These are phyloP conservation scores for Ceratocystis albifundus DNA, from an alignment of 2,329 filamentous ascomycete species.

Conservation along the genomic window DNA sequence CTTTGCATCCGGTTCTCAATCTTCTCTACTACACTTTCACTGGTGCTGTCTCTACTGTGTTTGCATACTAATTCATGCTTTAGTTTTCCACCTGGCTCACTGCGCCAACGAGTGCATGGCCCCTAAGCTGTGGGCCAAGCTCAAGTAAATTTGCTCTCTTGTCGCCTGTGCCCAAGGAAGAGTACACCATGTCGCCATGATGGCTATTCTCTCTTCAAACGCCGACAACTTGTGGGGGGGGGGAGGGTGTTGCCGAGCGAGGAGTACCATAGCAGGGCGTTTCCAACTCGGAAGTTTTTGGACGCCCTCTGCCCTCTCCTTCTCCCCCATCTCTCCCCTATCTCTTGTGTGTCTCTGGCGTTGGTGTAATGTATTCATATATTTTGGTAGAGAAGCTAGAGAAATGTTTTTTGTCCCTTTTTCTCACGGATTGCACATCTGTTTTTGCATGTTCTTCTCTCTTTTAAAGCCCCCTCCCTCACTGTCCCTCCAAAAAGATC, in stretches of 20 bases:
- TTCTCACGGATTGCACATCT: neutral
- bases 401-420: slow-evolving; percentile 17
- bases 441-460: slow-evolving; percentile 17
- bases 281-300: neutral
- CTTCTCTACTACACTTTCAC: neutral
- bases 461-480: slow-evolving; percentile 2
- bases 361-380: slow-evolving; percentile 23
- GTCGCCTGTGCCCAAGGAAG: slow-evolving; percentile 3
- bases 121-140: slow-evolving; percentile 83
- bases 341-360: neutral
- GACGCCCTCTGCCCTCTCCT: neutral
- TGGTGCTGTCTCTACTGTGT: slow-evolving; percentile 11
- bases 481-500: no score
- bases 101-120: slow-evolving; percentile 88
- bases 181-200: slow-evolving; percentile 14
- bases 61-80: slow-evolving; percentile 15
- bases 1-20: neutral
- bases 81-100: slow-evolving; percentile 98
- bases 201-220: slow-evolving; percentile 13
- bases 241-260: neutral
- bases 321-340: neutral
- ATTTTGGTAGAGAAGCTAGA: slow-evolving; percentile 20
- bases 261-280: no score
- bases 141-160: slow-evolving; percentile 58
- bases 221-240: neutral